Conservation (phyloP, 208 protist species). For the Leishmania tropica region DNA sequence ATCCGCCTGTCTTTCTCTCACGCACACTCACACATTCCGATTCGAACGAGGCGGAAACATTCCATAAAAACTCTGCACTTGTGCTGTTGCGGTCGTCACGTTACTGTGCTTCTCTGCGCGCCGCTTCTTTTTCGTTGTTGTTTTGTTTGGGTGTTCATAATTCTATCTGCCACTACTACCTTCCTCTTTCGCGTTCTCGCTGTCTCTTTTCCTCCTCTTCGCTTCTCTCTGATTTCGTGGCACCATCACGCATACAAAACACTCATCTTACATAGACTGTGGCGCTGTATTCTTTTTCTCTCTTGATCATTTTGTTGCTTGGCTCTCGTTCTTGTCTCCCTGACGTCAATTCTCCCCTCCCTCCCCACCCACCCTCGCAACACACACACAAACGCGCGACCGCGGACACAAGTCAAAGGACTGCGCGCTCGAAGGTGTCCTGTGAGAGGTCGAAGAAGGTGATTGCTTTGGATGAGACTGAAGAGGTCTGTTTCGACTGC, state of each 20-base stretch:
- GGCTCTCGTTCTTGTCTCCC: background rate
- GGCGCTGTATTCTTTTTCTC: constrained; percentile 1
- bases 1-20: background rate
- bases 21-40: background rate
- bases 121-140: constrained; percentile 5
- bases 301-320: background rate
- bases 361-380: too few relatives aligned
- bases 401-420: background rate
- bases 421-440: background rate
- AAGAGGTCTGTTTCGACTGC: background rate
- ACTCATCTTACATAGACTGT: background rate
- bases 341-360: background rate
- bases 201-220: background rate
- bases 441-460: background rate
- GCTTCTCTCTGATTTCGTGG: background rate
- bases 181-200: background rate
- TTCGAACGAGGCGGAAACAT: background rate
- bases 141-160: background rate
- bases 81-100: background rate
- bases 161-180: background rate
- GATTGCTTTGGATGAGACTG: background rate
- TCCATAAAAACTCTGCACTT: background rate
- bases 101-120: background rate
- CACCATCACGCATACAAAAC: constrained; percentile 1
- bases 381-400: background rate